Evolutionary conservation across 1,139 yeast genomes (phyloP), one percentile per base, ranked within the genome.

Genomic region (Lodderomyces metapsilosis): DNA sequence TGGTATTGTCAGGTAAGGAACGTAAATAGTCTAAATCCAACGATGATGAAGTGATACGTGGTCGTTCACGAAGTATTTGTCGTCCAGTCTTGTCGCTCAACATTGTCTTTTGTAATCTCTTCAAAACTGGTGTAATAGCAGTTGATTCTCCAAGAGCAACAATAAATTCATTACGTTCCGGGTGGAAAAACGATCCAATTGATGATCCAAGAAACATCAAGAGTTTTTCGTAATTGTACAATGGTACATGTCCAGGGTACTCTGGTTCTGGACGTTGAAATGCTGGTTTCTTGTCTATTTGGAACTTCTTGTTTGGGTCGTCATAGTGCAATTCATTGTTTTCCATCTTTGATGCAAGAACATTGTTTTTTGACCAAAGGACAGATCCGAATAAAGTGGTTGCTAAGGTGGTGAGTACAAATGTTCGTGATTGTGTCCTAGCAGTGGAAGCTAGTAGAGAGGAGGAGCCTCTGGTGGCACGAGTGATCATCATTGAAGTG

Each of bases 141-240:
- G 96, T 85, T 13, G 92, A 81, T 59, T 92, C 99, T 1, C 98
- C 98, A 46, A 92, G 76, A 18, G 92, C 95, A n/a, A 94, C 97
- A 46, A 92, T 86, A 52, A 82, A 75, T 53, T 84, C 88, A 44
- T 83, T 82, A 39, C 85, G 60, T 53, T 84, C 88, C 1, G 98
- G 98, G 56, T 89, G 94, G 44, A 81, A 68, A 51, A 76, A 82
- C 0, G 97, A 85, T 13, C 92, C 94, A n/a, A 86, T 57, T 1
- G 95, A 89, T 5, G 95, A 84, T 1, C 92, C 85, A 0, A 75
- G 62, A 47, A 87, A 78, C 66, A 92, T 67, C 36, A 85, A 59
- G 1, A 72, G 49, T 50, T 85, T 78, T 57, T 92, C 98, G 43
- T 75, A 63, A 1, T 61, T 47, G 49, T 79, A 78, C 39, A 91